These are phyloP conservation scores for Inga laurina DNA, from an alignment of 306 rosid species.

Conservation along the genomic window DNA sequence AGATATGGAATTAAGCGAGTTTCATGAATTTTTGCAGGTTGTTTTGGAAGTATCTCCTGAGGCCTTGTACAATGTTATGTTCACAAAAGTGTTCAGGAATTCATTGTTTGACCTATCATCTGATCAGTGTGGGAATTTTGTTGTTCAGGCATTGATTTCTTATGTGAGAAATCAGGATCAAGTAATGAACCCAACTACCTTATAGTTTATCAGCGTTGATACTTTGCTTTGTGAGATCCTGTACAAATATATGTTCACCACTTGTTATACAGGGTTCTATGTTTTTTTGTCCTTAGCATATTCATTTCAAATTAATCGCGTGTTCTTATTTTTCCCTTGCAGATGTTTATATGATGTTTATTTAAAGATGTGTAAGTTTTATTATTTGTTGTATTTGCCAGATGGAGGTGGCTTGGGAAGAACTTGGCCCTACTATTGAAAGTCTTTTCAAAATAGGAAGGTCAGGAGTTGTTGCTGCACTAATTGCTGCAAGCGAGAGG, in stretches of 20 bases:
- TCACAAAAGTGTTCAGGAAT: conserved; percentile 65
- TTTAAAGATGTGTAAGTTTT: background rate
- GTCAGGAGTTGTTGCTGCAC: conserved; percentile 89
- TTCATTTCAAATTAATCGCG: conserved; percentile 17
- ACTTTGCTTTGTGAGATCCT: conserved; percentile 12
- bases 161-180: conserved; percentile 54
- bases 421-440: conserved; percentile 71
- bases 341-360: background rate
- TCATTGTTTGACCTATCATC: conserved; percentile 79
- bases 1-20: conserved; percentile 9
- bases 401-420: conserved; percentile 87
- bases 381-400: conserved; percentile 35
- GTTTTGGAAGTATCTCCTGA: conserved; percentile 93
- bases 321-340: conserved; percentile 18
- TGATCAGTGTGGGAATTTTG: conserved; percentile 86
- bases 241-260: conserved; percentile 13
- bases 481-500: conserved; percentile 79
- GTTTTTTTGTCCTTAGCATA: conserved; percentile 18
- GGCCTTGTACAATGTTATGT: conserved; percentile 65
- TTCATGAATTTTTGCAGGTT: conserved; percentile 59
- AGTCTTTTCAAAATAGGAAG: conserved; percentile 80
- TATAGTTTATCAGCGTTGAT: background rate
- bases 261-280: conserved; percentile 10
- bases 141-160: conserved; percentile 87
- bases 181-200: conserved; percentile 45